Conservation (phyloP, 371 early-diverging fungal genomes). For the Mortierella sp. region DNA sequence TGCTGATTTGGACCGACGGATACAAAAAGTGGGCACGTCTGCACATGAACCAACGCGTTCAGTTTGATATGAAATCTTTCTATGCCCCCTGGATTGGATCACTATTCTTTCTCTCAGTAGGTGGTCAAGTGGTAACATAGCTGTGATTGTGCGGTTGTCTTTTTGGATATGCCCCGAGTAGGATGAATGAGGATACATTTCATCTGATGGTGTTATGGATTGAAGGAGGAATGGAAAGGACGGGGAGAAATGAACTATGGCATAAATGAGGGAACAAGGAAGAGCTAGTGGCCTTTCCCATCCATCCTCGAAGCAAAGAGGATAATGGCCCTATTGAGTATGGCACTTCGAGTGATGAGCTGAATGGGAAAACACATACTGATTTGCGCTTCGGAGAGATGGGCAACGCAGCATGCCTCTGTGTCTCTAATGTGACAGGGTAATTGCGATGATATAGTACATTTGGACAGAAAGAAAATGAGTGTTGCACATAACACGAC, state of each 20-base stretch:
- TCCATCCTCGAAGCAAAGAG: background rate
- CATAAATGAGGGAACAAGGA: background rate
- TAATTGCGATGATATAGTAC: background rate
- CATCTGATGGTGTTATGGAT: background rate
- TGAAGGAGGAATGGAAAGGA: background rate
- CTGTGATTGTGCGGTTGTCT: background rate
- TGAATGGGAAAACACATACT: background rate
- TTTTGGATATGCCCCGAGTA: background rate
- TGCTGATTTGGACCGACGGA: conserved; percentile 50
- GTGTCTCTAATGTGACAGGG: too few species aligned
- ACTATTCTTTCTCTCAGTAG: background rate
- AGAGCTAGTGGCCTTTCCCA: background rate
- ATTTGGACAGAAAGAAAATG: background rate
- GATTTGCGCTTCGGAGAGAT: background rate
- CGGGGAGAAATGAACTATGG: background rate
- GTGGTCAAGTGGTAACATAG: conserved; percentile 2
- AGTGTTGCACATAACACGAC: background rate
- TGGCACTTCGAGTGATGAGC: background rate
- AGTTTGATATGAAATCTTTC: background rate
- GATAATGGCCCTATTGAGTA: background rate
- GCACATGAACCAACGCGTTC: background rate
- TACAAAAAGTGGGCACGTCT: conserved; percentile 2
- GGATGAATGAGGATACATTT: conserved; percentile 9
- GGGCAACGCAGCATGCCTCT: background rate
- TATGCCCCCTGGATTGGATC: background rate